Evolutionary conservation across 306 rosid genomes (phyloP).

Genomic region (Acacia crassicarpa): DNA sequence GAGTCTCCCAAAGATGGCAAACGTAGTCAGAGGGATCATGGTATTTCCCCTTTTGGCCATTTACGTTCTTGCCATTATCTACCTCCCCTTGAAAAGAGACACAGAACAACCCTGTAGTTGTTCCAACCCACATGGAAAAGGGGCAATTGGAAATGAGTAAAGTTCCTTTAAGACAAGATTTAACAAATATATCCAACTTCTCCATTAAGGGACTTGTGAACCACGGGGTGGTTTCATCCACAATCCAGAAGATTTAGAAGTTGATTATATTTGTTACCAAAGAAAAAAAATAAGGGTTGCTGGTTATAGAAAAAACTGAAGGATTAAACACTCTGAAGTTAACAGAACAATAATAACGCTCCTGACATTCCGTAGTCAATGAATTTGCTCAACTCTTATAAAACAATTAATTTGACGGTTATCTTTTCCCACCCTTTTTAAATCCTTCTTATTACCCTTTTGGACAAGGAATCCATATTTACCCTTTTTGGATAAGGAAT

Average conservation of each 20-base stretch:
- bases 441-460: no score
- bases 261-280: no score
- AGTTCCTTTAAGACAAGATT: slow-evolving; percentile 10
- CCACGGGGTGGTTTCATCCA: background rate
- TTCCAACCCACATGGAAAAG: slow-evolving; percentile 54
- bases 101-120: slow-evolving; percentile 34
- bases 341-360: background rate
- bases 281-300: no score
- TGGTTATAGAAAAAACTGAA: no score
- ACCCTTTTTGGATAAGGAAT: no score
- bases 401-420: background rate
- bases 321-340: background rate
- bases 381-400: background rate
- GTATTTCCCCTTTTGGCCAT: slow-evolving; percentile 80
- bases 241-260: background rate
- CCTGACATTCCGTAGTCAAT: background rate
- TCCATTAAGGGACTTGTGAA: background rate
- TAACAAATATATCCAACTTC: slow-evolving; percentile 29
- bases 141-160: no score
- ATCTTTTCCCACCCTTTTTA: background rate
- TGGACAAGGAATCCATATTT: background rate
- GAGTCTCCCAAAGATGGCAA: slow-evolving; percentile 60
- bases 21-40: slow-evolving; percentile 61
- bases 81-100: slow-evolving; percentile 69
- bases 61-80: slow-evolving; percentile 53